A percentile compares a stretch with the other conserved stretches of the same genome.
These are phyloP conservation scores for Talaromyces sp. DNA, from an alignment of 2,329 filamentous ascomycete genomes.

Conservation along the genomic window DNA sequence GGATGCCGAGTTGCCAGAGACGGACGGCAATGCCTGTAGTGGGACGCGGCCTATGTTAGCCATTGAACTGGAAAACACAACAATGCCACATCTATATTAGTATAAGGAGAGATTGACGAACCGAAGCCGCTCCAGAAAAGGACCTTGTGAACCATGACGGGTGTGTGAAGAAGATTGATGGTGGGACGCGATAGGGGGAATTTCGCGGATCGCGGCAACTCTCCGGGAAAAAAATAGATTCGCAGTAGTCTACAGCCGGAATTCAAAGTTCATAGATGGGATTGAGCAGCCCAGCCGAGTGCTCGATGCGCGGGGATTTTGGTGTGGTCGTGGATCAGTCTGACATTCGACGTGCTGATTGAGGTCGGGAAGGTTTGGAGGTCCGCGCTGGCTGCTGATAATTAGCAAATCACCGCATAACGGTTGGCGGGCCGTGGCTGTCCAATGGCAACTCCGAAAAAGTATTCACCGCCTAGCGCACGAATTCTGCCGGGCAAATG, in stretches of 20 bases:
- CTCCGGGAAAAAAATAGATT: neutral
- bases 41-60: slow-evolving; percentile 5
- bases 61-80: slow-evolving; percentile 3
- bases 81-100: neutral
- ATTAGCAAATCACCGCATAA: neutral
- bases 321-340: neutral
- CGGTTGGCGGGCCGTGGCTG: neutral
- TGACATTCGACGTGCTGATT: neutral
- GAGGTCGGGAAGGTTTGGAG: neutral
- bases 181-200: neutral
- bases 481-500: slow-evolving; percentile 9
- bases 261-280: neutral
- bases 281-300: neutral
- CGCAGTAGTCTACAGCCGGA: neutral
- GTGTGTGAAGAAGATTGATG: neutral
- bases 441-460: neutral
- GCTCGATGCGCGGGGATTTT: neutral
- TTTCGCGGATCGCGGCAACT: neutral
- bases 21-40: slow-evolving; percentile 76
- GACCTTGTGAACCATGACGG: slow-evolving; percentile 46
- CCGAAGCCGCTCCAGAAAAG: slow-evolving; percentile 70
- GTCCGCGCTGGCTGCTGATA: neutral
- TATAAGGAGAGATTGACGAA: slow-evolving; percentile 44
- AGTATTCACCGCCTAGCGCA: slow-evolving; percentile 3
- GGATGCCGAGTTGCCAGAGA: slow-evolving; percentile 95